Percentiles rank a stretch among this genome's conserved stretches.
Conservation (phyloP, 2,329 filamentous ascomycete species). For the Apiospora saccharicola region DNA sequence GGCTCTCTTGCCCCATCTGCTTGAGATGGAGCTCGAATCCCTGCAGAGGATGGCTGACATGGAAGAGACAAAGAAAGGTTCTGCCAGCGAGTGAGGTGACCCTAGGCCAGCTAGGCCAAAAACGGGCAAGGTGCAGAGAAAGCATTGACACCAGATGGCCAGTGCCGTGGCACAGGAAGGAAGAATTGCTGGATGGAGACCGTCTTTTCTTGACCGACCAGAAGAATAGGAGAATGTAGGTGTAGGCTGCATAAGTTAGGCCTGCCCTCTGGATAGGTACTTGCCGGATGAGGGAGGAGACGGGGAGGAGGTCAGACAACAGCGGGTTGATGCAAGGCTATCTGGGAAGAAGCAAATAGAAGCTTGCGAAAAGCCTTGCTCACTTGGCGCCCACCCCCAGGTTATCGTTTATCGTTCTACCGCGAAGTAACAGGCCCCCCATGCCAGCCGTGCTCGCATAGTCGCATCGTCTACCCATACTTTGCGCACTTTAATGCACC, state of each 20-base stretch:
- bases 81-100: constrained; percentile 8
- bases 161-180: constrained; percentile 14
- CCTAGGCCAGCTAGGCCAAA: background rate
- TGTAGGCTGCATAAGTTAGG: background rate
- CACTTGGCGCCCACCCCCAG: constrained; percentile 19
- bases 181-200: constrained; percentile 9
- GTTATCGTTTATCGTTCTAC: constrained; percentile 5
- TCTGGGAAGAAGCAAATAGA: constrained; percentile 18
- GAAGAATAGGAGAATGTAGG: background rate
- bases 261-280: background rate
- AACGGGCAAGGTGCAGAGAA: background rate
- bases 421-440: background rate
- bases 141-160: background rate
- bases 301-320: background rate
- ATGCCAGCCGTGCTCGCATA: background rate
- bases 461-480: background rate
- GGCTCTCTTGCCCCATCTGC: constrained; percentile 1
- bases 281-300: background rate
- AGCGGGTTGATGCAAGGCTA: constrained; percentile 19
- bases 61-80: constrained; percentile 9
- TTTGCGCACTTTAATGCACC: background rate
- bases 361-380: constrained; percentile 11
- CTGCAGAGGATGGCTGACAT: constrained; percentile 2
- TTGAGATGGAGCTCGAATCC: constrained; percentile 10
- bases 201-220: constrained; percentile 14